phyloP scores from a whole-genome alignment of 164 flowering plant genomes.

The Magnolia officinalis region DNA sequence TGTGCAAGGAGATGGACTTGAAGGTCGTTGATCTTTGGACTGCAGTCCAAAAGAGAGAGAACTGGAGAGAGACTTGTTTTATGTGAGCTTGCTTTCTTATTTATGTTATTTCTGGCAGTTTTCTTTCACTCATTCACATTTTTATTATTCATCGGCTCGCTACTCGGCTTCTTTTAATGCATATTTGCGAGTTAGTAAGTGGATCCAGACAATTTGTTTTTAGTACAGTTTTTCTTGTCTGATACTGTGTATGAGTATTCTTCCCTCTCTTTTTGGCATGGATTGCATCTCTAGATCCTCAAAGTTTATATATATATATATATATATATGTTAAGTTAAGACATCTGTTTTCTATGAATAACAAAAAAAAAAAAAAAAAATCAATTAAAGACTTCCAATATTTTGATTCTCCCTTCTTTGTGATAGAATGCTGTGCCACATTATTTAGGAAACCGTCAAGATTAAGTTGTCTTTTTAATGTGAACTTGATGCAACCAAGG shows the following conservation, averaged over 20 bases:
- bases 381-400: too few species aligned
- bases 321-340: too few species aligned
- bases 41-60: conserved; percentile 63
- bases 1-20: conserved; percentile 68
- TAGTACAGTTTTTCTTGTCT: background rate
- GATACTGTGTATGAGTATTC: background rate
- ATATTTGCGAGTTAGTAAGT: background rate
- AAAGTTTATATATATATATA: too few species aligned
- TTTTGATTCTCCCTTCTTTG: too few species aligned
- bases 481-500: too few species aligned
- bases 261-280: background rate
- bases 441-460: too few species aligned
- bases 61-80: conserved; percentile 69
- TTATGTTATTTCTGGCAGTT: too few species aligned
- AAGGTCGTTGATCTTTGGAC: conserved; percentile 72
- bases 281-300: conserved; percentile 1
- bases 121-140: background rate
- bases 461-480: too few species aligned
- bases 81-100: conserved; percentile 51
- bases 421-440: too few species aligned
- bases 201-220: background rate
- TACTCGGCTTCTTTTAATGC: background rate
- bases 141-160: background rate
- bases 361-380: too few species aligned
- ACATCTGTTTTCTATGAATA: too few species aligned